Evolutionary conservation across 495 filamentous ascomycete species (phyloP).

Genomic region (Umbilicaria muhlenbergii): DNA sequence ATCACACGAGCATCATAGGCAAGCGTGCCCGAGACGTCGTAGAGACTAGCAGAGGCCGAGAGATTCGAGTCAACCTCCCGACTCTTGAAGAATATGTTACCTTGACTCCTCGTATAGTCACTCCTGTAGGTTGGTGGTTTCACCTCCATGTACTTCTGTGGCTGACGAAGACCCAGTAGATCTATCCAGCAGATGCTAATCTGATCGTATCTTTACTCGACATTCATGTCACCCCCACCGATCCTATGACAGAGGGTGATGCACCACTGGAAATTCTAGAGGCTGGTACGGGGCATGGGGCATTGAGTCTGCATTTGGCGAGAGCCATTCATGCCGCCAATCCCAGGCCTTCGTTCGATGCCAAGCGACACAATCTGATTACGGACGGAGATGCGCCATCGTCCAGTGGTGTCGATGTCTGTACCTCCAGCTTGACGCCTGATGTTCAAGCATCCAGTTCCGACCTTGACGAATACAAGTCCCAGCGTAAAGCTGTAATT

Average conservation of each 20-base stretch:
- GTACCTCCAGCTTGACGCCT: no score
- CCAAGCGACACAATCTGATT: background rate
- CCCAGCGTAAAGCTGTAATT: conserved; percentile 37
- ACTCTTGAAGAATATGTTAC: conserved; percentile 57
- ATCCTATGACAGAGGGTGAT: background rate
- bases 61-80: conserved; percentile 42
- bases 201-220: conserved; percentile 61
- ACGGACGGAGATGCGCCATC: background rate
- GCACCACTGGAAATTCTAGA: conserved; percentile 54
- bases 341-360: conserved; percentile 19
- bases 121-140: conserved; percentile 40
- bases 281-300: conserved; percentile 67
- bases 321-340: conserved; percentile 66
- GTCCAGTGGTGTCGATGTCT: background rate
- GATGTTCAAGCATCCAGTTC: no score
- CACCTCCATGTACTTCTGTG: conserved; percentile 7
- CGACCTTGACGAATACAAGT: conserved; percentile 8
- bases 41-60: conserved; percentile 29
- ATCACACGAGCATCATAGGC: conserved; percentile 49
- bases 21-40: conserved; percentile 38
- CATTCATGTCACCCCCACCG: conserved; percentile 36
- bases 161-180: conserved; percentile 27
- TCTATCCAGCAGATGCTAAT: conserved; percentile 58
- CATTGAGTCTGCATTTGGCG: conserved; percentile 55
- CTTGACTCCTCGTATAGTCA: conserved; percentile 47